Conservation (phyloP, 2,329 filamentous ascomycete species). For the Epichloe uncinata region DNA sequence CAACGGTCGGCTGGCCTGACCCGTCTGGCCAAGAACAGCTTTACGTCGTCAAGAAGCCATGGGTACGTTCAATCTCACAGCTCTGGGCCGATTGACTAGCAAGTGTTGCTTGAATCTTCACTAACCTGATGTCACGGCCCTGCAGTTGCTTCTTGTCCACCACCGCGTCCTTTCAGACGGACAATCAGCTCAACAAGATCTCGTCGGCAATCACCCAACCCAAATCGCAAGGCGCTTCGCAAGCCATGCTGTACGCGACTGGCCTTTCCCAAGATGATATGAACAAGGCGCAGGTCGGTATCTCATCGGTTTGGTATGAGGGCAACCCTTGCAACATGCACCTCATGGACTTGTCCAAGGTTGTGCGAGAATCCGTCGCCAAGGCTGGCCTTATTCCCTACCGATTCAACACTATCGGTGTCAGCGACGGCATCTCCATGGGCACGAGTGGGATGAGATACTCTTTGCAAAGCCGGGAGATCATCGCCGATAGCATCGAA, state of each 20-base stretch:
- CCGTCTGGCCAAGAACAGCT: conserved; percentile 7
- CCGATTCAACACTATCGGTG: conserved; percentile 98
- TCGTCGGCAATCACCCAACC: conserved; percentile 84
- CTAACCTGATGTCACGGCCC: neutral
- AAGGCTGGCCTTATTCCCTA: conserved; percentile 75
- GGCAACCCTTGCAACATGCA: conserved; percentile 99
- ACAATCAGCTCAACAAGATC: conserved; percentile 64
- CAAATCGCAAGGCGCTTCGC: conserved; percentile 94
- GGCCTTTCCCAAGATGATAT: conserved; percentile 77
- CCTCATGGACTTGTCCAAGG: conserved; percentile 73
- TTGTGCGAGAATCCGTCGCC: conserved; percentile 49
- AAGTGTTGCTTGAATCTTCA: no score
- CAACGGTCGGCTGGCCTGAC: conserved; percentile 6
- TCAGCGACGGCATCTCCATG: conserved; percentile 97
- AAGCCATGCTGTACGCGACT: conserved; percentile 97
- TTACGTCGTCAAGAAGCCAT: conserved; percentile 7
- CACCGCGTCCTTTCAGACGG: conserved; percentile 32
- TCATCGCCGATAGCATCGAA: conserved; percentile 97
- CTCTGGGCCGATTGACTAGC: neutral
- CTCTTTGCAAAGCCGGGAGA: conserved; percentile 83
- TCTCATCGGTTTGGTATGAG: conserved; percentile 95
- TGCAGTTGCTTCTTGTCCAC: conserved; percentile 37
- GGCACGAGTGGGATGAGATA: conserved; percentile 95
- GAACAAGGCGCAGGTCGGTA: conserved; percentile 94
- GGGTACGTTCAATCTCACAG: conserved; percentile 6